phyloP scores from a whole-genome alignment of 371 early-diverging fungal species.

The Mucor sp. region DNA sequence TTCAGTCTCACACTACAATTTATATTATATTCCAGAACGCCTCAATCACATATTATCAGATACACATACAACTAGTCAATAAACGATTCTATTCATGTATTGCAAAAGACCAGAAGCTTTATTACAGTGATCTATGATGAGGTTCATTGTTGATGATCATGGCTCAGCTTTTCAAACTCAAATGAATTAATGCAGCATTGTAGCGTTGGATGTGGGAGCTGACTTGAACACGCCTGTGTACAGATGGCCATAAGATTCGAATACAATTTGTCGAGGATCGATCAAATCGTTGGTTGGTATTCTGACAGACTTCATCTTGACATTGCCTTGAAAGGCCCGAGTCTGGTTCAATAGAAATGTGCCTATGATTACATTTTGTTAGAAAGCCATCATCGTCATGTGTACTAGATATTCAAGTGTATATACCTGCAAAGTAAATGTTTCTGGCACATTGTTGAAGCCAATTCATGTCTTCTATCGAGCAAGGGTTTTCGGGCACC shows the following conservation, averaged over 20 bases:
- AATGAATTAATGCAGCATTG: neutral
- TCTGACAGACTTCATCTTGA: neutral
- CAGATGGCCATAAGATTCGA: neutral
- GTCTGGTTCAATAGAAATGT: neutral
- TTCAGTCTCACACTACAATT: neutral
- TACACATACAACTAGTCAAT: neutral
- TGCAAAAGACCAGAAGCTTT: neutral
- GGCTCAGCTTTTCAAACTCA: neutral
- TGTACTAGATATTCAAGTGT: neutral
- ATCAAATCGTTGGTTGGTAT: neutral
- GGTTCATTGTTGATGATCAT: neutral
- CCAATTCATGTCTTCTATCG: neutral
- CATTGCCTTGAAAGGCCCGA: neutral
- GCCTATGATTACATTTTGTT: neutral
- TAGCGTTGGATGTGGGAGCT: neutral
- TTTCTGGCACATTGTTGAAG: neutral
- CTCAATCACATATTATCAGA: neutral
- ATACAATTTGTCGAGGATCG: neutral
- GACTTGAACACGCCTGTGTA: neutral
- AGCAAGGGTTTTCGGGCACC: neutral
- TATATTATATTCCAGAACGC: neutral
- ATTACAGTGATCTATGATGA: neutral
- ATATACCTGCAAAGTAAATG: neutral
- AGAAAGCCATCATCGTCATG: neutral
- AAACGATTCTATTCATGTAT: neutral